Evolutionary conservation across 176 grass and related monocot species (phyloP).

Genomic region (Eremochloa ophiuroides): DNA sequence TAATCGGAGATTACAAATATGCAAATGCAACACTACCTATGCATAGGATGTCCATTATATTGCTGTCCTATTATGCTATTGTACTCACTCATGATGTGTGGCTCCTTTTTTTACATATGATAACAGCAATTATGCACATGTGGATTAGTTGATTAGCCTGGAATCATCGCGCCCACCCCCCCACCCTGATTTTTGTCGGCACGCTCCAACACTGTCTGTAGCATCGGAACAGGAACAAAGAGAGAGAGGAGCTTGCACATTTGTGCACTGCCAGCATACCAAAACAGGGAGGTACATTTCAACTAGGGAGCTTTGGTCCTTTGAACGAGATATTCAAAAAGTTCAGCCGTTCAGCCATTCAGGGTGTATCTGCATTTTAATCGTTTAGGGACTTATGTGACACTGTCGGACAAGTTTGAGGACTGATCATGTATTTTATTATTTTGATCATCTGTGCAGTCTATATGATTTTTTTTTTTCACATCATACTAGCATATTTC

Average conservation of each 20-base stretch:
- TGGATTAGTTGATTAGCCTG: too few relatives aligned
- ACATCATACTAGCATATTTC: neutral
- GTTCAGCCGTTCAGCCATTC: neutral
- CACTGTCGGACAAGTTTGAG: neutral
- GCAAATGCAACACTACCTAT: too few relatives aligned
- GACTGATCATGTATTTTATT: neutral
- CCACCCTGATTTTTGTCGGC: too few relatives aligned
- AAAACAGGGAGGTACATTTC: neutral
- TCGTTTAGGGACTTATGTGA: neutral
- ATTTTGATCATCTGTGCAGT: neutral
- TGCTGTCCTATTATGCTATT: too few relatives aligned
- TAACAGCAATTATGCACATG: too few relatives aligned
- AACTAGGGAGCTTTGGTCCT: neutral
- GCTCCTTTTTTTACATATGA: too few relatives aligned
- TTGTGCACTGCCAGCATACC: neutral
- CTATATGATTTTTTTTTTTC: neutral
- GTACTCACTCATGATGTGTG: too few relatives aligned
- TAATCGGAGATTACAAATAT: neutral
- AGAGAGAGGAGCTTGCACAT: neutral
- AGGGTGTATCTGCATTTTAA: neutral
- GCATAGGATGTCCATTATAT: too few relatives aligned
- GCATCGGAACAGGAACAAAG: neutral
- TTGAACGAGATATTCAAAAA: neutral
- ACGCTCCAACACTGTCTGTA: neutral
- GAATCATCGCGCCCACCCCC: too few relatives aligned